These are phyloP conservation scores for Psilocybe mexicana DNA, from an alignment of 1,284 basidiomycete species.

Conservation along the genomic window DNA sequence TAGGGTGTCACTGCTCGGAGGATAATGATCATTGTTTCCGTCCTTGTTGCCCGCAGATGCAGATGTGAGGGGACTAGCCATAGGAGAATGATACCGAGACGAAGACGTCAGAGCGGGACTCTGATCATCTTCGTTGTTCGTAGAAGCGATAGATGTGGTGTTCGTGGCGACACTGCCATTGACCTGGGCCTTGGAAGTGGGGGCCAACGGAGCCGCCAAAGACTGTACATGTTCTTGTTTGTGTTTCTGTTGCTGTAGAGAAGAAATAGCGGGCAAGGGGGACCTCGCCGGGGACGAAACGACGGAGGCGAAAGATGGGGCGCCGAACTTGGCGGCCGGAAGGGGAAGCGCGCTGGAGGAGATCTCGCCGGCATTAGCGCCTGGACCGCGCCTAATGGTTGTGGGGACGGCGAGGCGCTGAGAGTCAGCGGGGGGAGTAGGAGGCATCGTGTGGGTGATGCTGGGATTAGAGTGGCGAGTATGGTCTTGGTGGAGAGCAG, in stretches of 20 bases:
- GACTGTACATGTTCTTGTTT: slow-evolving; percentile 22
- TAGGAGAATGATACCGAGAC: slow-evolving; percentile 12
- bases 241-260: slow-evolving; percentile 14
- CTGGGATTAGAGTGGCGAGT: slow-evolving; percentile 17
- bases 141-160: slow-evolving; percentile 2
- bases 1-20: background rate
- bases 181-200: background rate
- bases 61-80: slow-evolving; percentile 6
- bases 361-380: background rate
- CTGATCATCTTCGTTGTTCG: background rate
- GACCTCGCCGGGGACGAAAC: slow-evolving; percentile 19
- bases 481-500: slow-evolving; percentile 12
- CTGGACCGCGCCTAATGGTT: background rate
- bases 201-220: slow-evolving; percentile 4
- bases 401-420: background rate
- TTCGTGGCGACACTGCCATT: background rate
- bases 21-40: background rate
- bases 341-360: background rate
- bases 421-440: slow-evolving; percentile 13
- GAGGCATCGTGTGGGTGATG: slow-evolving; percentile 11
- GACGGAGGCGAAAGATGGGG: slow-evolving; percentile 22
- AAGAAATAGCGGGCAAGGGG: slow-evolving; percentile 13
- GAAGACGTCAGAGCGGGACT: slow-evolving; percentile 6
- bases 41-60: slow-evolving; percentile 1
- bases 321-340: slow-evolving; percentile 7